Conservation (phyloP, 2,329 filamentous ascomycete genomes). For the Penicillium hesseltinei region DNA sequence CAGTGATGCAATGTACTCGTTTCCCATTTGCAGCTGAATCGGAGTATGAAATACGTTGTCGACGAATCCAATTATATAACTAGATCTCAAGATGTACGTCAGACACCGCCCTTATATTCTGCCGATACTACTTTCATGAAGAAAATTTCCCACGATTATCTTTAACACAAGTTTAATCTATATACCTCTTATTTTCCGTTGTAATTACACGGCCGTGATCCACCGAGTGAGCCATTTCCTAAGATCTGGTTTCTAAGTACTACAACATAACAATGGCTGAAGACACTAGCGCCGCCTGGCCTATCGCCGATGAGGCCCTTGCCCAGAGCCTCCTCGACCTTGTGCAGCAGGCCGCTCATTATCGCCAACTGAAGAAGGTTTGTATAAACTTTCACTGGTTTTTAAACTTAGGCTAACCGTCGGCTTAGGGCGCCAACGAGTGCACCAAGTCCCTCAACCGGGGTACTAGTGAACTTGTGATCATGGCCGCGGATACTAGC, state of each 20-base stretch:
- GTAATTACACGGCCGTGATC: background rate
- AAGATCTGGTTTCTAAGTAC: background rate
- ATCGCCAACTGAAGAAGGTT: slow-evolving; percentile 52
- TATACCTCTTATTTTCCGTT: background rate
- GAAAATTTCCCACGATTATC: background rate
- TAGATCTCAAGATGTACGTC: too few relatives aligned
- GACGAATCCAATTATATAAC: too few relatives aligned
- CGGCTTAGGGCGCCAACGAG: background rate
- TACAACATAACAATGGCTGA: slow-evolving; percentile 30
- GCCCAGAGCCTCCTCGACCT: slow-evolving; percentile 81
- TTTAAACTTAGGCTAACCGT: background rate
- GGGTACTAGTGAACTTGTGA: background rate
- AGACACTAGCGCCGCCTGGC: slow-evolving; percentile 56
- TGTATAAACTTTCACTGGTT: background rate
- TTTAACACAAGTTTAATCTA: background rate
- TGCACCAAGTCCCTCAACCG: background rate
- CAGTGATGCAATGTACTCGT: too few relatives aligned
- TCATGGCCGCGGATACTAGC: slow-evolving; percentile 72
- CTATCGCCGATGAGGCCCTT: slow-evolving; percentile 69
- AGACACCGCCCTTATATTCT: too few relatives aligned
- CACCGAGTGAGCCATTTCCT: background rate
- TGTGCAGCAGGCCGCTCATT: slow-evolving; percentile 65
- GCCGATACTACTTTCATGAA: too few relatives aligned
- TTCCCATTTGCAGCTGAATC: too few relatives aligned
- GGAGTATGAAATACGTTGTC: too few relatives aligned